phyloP scores from a whole-genome alignment of 2,329 filamentous ascomycete species.

The Sporothrix protearum region DNA sequence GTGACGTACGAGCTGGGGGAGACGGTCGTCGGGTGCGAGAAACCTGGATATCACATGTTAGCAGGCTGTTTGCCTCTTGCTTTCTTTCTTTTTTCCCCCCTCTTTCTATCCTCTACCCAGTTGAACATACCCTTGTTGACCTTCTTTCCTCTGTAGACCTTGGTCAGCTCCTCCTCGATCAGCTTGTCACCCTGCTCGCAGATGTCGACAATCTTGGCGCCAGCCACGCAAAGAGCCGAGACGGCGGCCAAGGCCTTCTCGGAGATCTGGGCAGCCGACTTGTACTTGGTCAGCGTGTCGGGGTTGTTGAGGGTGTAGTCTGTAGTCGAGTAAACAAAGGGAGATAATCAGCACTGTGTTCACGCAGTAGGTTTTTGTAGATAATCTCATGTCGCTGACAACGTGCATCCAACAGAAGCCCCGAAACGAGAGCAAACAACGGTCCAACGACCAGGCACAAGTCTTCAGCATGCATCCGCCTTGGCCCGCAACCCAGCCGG shows the following conservation, averaged over 20 bases:
- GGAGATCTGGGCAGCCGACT: slow-evolving; percentile 90
- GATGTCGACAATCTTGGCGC: slow-evolving; percentile 87
- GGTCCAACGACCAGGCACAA: not conserved
- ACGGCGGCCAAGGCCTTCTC: slow-evolving; percentile 93
- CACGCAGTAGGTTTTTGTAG: not conserved
- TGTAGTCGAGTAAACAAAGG: slow-evolving; percentile 37
- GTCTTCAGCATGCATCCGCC: not conserved
- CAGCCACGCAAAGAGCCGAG: slow-evolving; percentile 67
- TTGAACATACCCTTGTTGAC: slow-evolving; percentile 70
- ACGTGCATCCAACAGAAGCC: not conserved
- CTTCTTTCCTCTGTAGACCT: slow-evolving; percentile 99
- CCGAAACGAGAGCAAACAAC: not conserved
- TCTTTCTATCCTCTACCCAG: slow-evolving; percentile 33
- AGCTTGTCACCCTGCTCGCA: slow-evolving; percentile 96
- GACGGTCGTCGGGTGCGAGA: slow-evolving; percentile 90
- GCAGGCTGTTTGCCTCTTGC: too few relatives aligned
- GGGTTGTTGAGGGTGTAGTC: slow-evolving; percentile 89
- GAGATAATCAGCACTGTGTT: not conserved
- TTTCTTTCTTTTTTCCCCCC: not conserved
- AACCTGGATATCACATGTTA: slow-evolving; percentile 51
- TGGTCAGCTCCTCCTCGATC: slow-evolving; percentile 85
- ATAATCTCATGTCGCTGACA: not conserved
- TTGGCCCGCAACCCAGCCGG: slow-evolving; percentile 8
- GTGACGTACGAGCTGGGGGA: slow-evolving; percentile 93
- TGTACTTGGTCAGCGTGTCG: slow-evolving; percentile 98